phyloP scores from a whole-genome alignment of 768 basidiomycete species.

The Serendipita indica region DNA sequence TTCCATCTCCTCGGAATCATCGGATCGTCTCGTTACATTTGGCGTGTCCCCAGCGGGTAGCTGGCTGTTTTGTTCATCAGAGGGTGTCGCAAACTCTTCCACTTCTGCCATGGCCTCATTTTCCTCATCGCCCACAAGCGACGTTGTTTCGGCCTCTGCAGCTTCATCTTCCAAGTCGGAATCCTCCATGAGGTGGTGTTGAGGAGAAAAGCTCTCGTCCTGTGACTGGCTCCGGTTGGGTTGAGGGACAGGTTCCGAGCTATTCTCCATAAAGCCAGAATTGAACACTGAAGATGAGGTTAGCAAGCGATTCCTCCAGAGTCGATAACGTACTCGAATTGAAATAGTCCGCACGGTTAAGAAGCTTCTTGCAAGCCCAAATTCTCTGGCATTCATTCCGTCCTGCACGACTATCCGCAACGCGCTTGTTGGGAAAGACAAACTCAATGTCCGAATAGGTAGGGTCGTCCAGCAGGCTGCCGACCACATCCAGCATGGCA shows the following conservation, averaged over 20 bases:
- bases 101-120: not conserved
- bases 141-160: not conserved
- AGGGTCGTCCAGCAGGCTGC: slow-evolving; percentile 63
- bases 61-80: not conserved
- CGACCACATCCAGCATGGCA: slow-evolving; percentile 53
- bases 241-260: not conserved
- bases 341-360: slow-evolving; percentile 66
- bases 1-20: no score
- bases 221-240: not conserved
- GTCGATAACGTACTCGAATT: slow-evolving; percentile 37
- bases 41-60: no score
- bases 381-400: slow-evolving; percentile 32
- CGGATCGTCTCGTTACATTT: no score
- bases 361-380: slow-evolving; percentile 52
- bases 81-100: not conserved
- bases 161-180: not conserved
- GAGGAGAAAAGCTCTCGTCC: not conserved
- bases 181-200: not conserved
- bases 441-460: slow-evolving; percentile 76
- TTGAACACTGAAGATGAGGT: slow-evolving; percentile 43
- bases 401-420: slow-evolving; percentile 22
- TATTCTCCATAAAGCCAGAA: slow-evolving; percentile 51
- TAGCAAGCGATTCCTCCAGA: not conserved
- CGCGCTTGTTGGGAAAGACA: slow-evolving; percentile 34
- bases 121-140: not conserved